A percentile compares a stretch with the other conserved stretches of the same genome.
These are phyloP conservation scores for Penicillium sp. DNA, from an alignment of 2,329 filamentous ascomycete species.

Conservation along the genomic window DNA sequence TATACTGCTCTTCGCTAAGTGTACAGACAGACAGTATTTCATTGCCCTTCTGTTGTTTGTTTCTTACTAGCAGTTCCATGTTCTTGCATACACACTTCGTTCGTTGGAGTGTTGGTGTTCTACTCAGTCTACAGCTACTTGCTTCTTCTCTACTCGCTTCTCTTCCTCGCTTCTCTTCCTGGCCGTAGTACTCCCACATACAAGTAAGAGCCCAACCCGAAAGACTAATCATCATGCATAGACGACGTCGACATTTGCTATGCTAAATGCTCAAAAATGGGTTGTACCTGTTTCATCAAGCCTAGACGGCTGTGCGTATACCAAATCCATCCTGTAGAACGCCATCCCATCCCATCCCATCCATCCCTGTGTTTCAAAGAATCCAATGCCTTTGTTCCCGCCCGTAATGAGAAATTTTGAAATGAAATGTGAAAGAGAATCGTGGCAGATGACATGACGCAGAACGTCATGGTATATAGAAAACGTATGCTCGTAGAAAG, in stretches of 20 bases:
- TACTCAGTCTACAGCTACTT: background rate
- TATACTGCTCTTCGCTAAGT: constrained; percentile 6
- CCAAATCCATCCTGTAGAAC: background rate
- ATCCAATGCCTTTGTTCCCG: background rate
- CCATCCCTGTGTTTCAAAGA: too few species aligned
- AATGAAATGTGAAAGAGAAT: too few species aligned
- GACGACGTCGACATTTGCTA: background rate
- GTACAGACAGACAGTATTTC: constrained; percentile 10
- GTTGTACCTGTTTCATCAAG: background rate
- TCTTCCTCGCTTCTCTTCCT: too few species aligned
- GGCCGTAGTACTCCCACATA: background rate
- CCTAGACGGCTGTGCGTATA: background rate
- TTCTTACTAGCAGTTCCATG: background rate
- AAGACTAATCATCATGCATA: background rate
- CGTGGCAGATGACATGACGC: too few species aligned
- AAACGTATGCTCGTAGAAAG: background rate
- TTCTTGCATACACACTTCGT: constrained; percentile 8
- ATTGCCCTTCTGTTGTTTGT: background rate
- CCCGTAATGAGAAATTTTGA: background rate
- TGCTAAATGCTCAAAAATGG: background rate
- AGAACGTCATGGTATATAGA: background rate
- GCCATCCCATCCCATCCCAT: background rate
- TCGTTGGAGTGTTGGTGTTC: constrained; percentile 4
- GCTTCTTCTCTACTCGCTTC: background rate
- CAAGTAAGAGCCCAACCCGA: background rate